Percentiles rank a stretch among this genome's conserved stretches.
These are phyloP conservation scores for Neurospora sp. DNA, from an alignment of 2,329 filamentous ascomycete genomes.

Conservation along the genomic window DNA sequence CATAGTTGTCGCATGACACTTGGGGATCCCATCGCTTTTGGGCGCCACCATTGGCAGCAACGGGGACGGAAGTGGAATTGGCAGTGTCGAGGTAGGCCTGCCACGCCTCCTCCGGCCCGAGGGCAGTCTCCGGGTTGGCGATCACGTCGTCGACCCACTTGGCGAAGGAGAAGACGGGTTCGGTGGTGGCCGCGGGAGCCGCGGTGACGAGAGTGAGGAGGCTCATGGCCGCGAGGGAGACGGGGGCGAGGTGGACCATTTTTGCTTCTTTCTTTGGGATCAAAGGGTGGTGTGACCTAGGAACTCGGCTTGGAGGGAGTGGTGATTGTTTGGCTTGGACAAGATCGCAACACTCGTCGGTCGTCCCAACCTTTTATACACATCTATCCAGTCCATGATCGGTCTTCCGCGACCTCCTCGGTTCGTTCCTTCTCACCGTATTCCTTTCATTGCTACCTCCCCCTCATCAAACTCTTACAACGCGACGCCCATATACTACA, in stretches of 20 bases:
- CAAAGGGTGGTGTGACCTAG: not conserved
- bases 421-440: not conserved
- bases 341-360: not conserved
- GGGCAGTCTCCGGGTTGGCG: not conserved
- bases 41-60: not conserved
- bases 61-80: not conserved
- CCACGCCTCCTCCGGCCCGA: not conserved
- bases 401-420: not conserved
- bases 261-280: not conserved
- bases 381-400: not conserved
- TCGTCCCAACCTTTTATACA: not conserved
- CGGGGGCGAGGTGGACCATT: not conserved
- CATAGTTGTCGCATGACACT: not conserved
- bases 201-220: not conserved
- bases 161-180: not conserved
- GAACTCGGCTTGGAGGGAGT: not conserved
- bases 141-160: not conserved
- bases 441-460: not conserved
- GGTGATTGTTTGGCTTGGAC: not conserved
- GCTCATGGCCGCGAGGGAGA: not conserved
- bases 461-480: not conserved
- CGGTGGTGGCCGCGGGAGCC: not conserved
- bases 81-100: not conserved
- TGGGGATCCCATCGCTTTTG: not conserved
- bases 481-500: not conserved